These are phyloP conservation scores for carrot (Daucus carota) DNA, from an alignment of 129 eudicot species.

Conservation along the genomic window DH1_v3.0 NC_030386.2:29302501-29303000, in stretches of 20 bases:
- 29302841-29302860: too few relatives aligned
- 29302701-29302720: slow-evolving; percentile 3
- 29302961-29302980: too few relatives aligned
- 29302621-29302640: not conserved
- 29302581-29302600: slow-evolving; percentile 15
- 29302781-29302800: too few relatives aligned
- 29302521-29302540: slow-evolving; percentile 13
- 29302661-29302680: slow-evolving; percentile 19
- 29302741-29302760: not conserved
- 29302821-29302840: too few relatives aligned
- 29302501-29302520: not conserved
- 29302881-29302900: too few relatives aligned
- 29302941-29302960: too few relatives aligned
- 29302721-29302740: not conserved
- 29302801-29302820: too few relatives aligned
- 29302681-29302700: slow-evolving; percentile 7
- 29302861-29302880: too few relatives aligned
- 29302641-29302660: slow-evolving; percentile 13
- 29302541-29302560: slow-evolving; percentile 1
- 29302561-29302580: not conserved
- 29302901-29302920: too few relatives aligned
- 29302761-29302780: not conserved
- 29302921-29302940: too few relatives aligned
- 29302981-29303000: too few relatives aligned
- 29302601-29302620: not conserved